A percentile compares a stretch with the other conserved stretches of the same genome.
These are phyloP conservation scores for Lignosus rhinocerotis DNA, from an alignment of 1,284 basidiomycete species.

Conservation along the genomic window DNA sequence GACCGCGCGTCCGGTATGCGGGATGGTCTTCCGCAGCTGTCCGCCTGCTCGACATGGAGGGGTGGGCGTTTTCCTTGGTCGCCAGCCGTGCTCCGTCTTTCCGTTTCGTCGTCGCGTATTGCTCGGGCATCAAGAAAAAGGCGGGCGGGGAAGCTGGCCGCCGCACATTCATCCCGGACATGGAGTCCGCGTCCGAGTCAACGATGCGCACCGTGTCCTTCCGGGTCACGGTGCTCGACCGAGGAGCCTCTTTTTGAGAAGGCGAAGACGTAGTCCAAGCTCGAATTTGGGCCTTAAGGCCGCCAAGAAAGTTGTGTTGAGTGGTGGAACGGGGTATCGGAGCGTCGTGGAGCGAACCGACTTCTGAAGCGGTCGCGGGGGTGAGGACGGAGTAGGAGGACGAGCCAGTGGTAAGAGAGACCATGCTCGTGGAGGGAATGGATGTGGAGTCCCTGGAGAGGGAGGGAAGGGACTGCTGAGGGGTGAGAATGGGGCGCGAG, in stretches of 20 bases:
- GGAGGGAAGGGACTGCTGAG: conserved; percentile 30
- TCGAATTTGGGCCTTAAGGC: conserved; percentile 27
- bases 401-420: conserved; percentile 31
- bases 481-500: conserved; percentile 34
- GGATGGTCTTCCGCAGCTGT: conserved; percentile 28
- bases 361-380: conserved; percentile 26
- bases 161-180: conserved; percentile 7
- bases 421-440: conserved; percentile 26
- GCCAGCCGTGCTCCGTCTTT: conserved; percentile 2
- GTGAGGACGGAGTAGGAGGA: conserved; percentile 33
- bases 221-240: conserved; percentile 25
- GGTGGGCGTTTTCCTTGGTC: conserved; percentile 20
- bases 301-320: conserved; percentile 21
- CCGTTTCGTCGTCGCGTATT: conserved; percentile 9
- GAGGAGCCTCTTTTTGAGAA: conserved; percentile 20
- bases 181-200: conserved; percentile 7
- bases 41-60: not conserved
- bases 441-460: conserved; percentile 30
- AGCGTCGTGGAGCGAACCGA: conserved; percentile 14
- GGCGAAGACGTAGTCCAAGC: conserved; percentile 19
- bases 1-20: conserved; percentile 33
- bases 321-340: conserved; percentile 17
- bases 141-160: conserved; percentile 14
- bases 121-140: conserved; percentile 21
- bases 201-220: conserved; percentile 7